Evolutionary conservation across 441 rosid species (phyloP).

Genomic region (Populus trichocarpa): DNA sequence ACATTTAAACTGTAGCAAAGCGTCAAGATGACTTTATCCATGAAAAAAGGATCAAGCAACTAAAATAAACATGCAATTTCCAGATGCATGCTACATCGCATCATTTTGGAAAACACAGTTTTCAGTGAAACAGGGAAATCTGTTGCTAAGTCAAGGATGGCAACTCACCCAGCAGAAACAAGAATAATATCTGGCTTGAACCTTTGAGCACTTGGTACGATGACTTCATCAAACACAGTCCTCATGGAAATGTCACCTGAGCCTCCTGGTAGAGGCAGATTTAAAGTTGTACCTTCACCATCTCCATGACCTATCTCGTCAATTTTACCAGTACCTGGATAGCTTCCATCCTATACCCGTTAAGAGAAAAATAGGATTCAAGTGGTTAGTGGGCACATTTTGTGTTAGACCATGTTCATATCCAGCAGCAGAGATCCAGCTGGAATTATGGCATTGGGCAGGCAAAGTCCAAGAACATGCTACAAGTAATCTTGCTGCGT

Average conservation of each 20-base stretch:
- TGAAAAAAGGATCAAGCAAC: no score
- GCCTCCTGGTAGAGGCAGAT: slow-evolving; percentile 91
- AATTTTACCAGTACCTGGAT: slow-evolving; percentile 87
- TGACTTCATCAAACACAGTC: slow-evolving; percentile 74
- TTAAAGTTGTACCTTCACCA: slow-evolving; percentile 89
- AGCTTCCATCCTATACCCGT: slow-evolving; percentile 74
- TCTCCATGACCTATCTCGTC: slow-evolving; percentile 74
- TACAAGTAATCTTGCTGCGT: neutral
- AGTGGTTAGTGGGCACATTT: slow-evolving; percentile 3
- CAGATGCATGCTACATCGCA: no score
- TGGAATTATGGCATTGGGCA: neutral
- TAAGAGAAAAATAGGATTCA: slow-evolving; percentile 1
- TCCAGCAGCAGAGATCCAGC: neutral
- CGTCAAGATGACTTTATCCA: no score
- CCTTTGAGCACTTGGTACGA: slow-evolving; percentile 85
- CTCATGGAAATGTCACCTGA: slow-evolving; percentile 90
- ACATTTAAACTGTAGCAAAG: no score
- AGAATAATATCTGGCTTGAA: slow-evolving; percentile 92
- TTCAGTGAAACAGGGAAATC: no score
- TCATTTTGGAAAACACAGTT: no score
- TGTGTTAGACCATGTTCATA: neutral
- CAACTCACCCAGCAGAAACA: slow-evolving; percentile 92
- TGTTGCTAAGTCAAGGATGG: neutral
- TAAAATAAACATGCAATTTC: no score
- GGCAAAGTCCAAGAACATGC: neutral